Evolutionary conservation across 1,284 basidiomycete genomes (phyloP), one percentile per base, ranked within the genome.

Genomic region (Ustilago loliicola): DNA sequence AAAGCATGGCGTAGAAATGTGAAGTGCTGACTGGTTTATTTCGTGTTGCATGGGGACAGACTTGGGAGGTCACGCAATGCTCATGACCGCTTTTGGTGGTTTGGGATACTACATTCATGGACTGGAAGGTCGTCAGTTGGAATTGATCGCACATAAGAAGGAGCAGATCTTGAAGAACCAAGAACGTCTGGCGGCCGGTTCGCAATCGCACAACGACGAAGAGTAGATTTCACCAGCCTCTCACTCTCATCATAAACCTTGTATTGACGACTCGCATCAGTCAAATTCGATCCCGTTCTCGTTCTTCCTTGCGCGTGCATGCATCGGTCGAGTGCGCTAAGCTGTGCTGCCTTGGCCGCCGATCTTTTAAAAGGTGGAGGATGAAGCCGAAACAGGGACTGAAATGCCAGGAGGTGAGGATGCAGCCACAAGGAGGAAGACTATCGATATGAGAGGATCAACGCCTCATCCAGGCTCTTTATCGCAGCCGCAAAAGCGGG

Each of bases 51-150:
- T 36, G 23, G 40, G 3, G 51, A 21, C 21, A 85, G 84, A 84
- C 71, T 70, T 84, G 51, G 81, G 79, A 55, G 84, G 84, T 17
- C 84, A 86, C 66, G 77, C 82, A 1, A 71, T 79, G 65, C 55
- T 80, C 32, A 84, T 84, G 76, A 61, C 66, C 23, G 82, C 74
- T 19, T 85, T 85, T 25, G 84, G 83, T 30, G 76, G 56, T 6
- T 53, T 82, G 6, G 84, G 84, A 42, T 86, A 86, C 79, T 86
- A 80, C 68, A 15, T 83, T 40, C 83, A 86, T 73, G 84, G 84
- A 19, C 67, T 85, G 36, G 80, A 84, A 66, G 77, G 62, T 15
- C 78, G 81, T 27, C 82, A 83, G 34, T 27, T 65, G 40, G 80
- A 78, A 51, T 29, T 81, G 38, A 83, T 83, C 59, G 63, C 72